These are phyloP conservation scores for Cyclotella atomus DNA, from an alignment of 108 stramenopile genomes.

Conservation along the genomic window DNA sequence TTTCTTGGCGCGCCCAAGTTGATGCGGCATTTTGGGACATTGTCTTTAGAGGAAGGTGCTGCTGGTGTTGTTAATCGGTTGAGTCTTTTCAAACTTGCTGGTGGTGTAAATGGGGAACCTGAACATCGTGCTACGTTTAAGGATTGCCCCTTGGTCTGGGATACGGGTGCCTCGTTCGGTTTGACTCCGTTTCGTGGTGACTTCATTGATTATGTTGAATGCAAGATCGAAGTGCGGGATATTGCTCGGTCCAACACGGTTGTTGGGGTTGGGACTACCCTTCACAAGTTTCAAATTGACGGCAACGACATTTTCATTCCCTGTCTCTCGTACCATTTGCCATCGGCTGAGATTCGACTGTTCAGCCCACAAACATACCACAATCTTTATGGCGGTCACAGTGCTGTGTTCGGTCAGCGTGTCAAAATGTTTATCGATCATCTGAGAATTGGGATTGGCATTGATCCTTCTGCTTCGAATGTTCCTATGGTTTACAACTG, in stretches of 20 bases:
- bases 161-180: slow-evolving; percentile 25
- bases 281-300: background rate
- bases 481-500: slow-evolving; percentile 1
- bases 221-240: slow-evolving; percentile 1
- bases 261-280: slow-evolving; percentile 16
- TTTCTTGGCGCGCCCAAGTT: background rate
- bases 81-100: background rate
- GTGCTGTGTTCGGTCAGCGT: background rate
- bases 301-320: background rate
- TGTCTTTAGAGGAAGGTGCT: background rate
- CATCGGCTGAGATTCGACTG: background rate
- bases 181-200: slow-evolving; percentile 13
- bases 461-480: background rate
- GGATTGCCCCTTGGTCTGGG: slow-evolving; percentile 2
- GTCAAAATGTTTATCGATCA: background rate
- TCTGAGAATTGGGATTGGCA: background rate
- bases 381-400: background rate
- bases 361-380: slow-evolving; percentile 28
- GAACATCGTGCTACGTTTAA: background rate
- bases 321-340: slow-evolving; percentile 10
- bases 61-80: background rate
- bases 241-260: slow-evolving; percentile 2
- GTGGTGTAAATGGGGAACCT: background rate
- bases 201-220: slow-evolving; percentile 18
- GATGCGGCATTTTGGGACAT: background rate